Evolutionary conservation across 768 basidiomycete species (phyloP), one percentile per base, ranked within the genome.

Genomic region (Agaricus blazei): DNA sequence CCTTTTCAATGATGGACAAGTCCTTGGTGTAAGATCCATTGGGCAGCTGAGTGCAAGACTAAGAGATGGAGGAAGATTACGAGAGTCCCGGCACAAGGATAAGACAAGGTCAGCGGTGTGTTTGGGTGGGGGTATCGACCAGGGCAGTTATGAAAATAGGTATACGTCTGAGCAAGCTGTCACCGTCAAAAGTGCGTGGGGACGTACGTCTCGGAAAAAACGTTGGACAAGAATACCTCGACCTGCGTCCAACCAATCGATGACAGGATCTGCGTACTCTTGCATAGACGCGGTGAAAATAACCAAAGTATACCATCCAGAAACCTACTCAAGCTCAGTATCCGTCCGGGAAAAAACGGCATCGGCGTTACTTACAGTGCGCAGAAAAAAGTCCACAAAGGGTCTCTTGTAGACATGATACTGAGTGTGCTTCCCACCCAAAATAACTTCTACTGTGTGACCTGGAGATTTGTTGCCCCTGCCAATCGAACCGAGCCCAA

Each of bases 221-320:
- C 94, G 84, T 59, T 90, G 88, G 2, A 79, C 83, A 36, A 99
- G 82, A 56, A 98, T 90, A 15, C 94, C 95, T 44, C 93, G 82
- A 3, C 94, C 93, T 52, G 88, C 93, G 67, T 99, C 97, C 52
- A 99, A 75, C 97, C 97, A 99, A 72, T 99, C 97, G 62, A 99
- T 99, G 28, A 99, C 95, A 0, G 97, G 97, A 75, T 99, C 97
- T 58, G 97, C 97, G 68, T 99, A 99, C 71, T 99, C 97, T 65
- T 94, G 90, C 91, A 99, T 93, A 8, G 96, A 98, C 6, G 97
- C 97, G 31, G 97, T 99, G 72, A 96, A 99, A 60, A 99, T 93
- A 51, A 99, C 94, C 57, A 99, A 82, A 1, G 95, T 98, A 72
- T 99, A 99, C 97, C 97, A 99, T 26, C 87, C 79, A 29, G 97